Base-by-base conservation (phyloP, 2,329 filamentous ascomycete genomes). In the Beauveria medogensis region DNA sequence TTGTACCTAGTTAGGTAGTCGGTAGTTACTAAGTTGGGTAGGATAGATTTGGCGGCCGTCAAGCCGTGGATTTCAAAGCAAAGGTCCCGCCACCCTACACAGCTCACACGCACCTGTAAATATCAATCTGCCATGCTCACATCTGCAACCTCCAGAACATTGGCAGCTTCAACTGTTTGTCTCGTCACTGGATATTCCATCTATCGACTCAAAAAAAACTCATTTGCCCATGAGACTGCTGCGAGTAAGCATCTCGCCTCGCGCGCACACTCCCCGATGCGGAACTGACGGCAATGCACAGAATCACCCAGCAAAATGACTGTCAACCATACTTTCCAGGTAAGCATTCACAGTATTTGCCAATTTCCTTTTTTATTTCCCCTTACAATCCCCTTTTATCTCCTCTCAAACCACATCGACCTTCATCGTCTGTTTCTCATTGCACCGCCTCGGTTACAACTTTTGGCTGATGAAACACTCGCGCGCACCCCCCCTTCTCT, bases 251-350 rank as follows among this genome's bases (percentile, higher is more conserved):
- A 37, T 16, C 12, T 50, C 24, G 22, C 16, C 20, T 43, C 34
- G 16, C 34, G 22, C 47, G 7, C 14, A 26, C 24, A 6, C 26
- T 59, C 12, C 26, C 14, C 37, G 24, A 28, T 26, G 26, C 44
- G 41, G 40, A 48, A 55, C 44, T 54, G 41, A 54, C 52, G 24
- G 51, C 18, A 5, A 55, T 24, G 12, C 9, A 43, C 46, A 60
- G 50, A 48, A 55, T 8, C 30, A 2, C 30, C 30, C 54, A 65
- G 51, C 68, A 77, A 69, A 58, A 80, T 80, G 78, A 71, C 77
- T 40, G 73, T 74, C 54, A 73, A 73, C 47, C 74, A 77, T 66
- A 74, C 76, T 58, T 81, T 80, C 62, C 76, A 78, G 74, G 78
- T 80, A 68, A 65, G 43, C n/a, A 52, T 40, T 16, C 51, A 14